phyloP scores from a whole-genome alignment of 345 rosid genomes.

The Noccaea caerulescens region DNA sequence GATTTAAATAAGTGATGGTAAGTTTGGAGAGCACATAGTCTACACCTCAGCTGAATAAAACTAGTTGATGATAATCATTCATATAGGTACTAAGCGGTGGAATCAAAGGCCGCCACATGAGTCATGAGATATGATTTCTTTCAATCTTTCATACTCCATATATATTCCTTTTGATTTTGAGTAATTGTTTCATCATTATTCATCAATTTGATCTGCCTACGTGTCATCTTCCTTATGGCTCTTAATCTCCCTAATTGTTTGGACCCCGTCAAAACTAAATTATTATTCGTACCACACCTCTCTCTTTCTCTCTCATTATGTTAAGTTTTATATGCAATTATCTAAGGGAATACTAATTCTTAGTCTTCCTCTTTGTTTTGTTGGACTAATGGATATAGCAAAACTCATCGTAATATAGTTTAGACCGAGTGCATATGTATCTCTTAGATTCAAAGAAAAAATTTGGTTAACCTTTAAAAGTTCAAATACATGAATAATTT shows the following conservation, averaged over 20 bases:
- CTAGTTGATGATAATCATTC: slow-evolving; percentile 2
- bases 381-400: slow-evolving; percentile 11
- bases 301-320: slow-evolving; percentile 22
- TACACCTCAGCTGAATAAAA: slow-evolving; percentile 28
- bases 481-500: not conserved
- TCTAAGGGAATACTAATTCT: not conserved
- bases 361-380: slow-evolving; percentile 19
- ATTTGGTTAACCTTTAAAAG: not conserved
- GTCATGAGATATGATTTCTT: slow-evolving; percentile 10
- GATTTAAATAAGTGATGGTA: not conserved
- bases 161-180: not conserved
- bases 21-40: not conserved
- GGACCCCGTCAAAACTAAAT: slow-evolving; percentile 26
- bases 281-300: slow-evolving; percentile 24
- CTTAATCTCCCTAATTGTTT: slow-evolving; percentile 10
- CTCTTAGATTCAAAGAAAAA: slow-evolving; percentile 4
- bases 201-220: slow-evolving; percentile 13
- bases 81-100: slow-evolving; percentile 24
- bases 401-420: slow-evolving; percentile 9
- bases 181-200: slow-evolving; percentile 6
- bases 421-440: slow-evolving; percentile 20
- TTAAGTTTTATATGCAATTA: slow-evolving; percentile 4
- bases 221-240: slow-evolving; percentile 29
- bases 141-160: slow-evolving; percentile 1
- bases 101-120: slow-evolving; percentile 34